phyloP scores from a whole-genome alignment of 2,329 filamentous ascomycete genomes.

The Plectosphaerella cucumerina region DNA sequence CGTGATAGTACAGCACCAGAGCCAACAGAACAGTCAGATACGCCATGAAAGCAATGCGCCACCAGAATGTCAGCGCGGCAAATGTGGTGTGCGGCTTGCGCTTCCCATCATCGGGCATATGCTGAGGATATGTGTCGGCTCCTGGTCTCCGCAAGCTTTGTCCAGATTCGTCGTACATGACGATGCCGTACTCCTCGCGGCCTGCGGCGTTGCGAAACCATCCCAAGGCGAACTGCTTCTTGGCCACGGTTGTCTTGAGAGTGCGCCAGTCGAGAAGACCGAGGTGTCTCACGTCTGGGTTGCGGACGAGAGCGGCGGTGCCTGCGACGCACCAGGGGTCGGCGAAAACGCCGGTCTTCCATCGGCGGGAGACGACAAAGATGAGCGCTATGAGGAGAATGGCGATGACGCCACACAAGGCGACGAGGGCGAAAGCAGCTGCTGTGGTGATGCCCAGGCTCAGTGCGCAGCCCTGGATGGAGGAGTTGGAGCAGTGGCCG shows the following conservation, averaged over 20 bases:
- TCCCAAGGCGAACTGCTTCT: conserved; percentile 22
- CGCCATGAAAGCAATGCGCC: conserved; percentile 24
- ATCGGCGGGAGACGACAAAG: conserved; percentile 20
- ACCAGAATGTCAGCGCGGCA: conserved; percentile 27
- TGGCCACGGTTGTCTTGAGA: conserved; percentile 12
- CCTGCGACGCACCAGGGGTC: conserved; percentile 36
- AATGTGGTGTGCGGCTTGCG: conserved; percentile 19
- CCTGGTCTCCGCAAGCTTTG: conserved; percentile 11
- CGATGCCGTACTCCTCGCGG: conserved; percentile 24
- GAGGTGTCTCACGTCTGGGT: conserved; percentile 16
- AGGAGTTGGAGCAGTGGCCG: conserved; percentile 24
- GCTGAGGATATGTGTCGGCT: neutral
- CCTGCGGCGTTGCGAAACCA: conserved; percentile 19
- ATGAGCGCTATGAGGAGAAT: conserved; percentile 22
- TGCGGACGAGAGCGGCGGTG: conserved; percentile 27
- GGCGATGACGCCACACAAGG: conserved; percentile 23
- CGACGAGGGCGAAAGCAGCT: conserved; percentile 25
- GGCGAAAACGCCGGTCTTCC: conserved; percentile 31
- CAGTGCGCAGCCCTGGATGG: conserved; percentile 25
- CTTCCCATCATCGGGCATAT: neutral
- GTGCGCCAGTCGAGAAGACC: conserved; percentile 9
- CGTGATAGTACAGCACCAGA: conserved; percentile 35
- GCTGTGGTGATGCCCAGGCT: conserved; percentile 26
- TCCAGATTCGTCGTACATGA: conserved; percentile 21
- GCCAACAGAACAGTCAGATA: conserved; percentile 27